These are phyloP conservation scores for Aspergillus sp. DNA, from an alignment of 2,329 filamentous ascomycete genomes.

Conservation along the genomic window DNA sequence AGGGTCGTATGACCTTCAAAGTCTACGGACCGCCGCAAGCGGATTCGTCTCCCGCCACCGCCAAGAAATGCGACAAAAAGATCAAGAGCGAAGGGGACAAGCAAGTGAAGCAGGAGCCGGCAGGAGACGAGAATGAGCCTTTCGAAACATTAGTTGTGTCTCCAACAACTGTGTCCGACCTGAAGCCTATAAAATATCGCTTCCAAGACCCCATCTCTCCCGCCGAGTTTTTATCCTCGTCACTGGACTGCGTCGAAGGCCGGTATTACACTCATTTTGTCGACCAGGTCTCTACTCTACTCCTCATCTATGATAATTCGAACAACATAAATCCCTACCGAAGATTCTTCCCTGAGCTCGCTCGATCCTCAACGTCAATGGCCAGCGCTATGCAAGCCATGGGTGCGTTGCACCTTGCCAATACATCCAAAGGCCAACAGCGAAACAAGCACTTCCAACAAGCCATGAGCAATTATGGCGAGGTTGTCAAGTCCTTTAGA, in stretches of 20 bases:
- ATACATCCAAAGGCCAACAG: constrained; percentile 35
- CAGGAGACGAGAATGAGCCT: constrained; percentile 12
- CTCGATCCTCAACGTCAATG: constrained; percentile 37
- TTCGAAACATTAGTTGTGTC: constrained; percentile 30
- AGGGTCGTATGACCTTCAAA: constrained; percentile 42
- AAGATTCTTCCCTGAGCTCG: constrained; percentile 35
- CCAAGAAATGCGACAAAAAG: constrained; percentile 26
- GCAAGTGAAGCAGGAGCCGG: constrained; percentile 14
- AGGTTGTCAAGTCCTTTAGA: constrained; percentile 38
- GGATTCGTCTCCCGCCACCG: constrained; percentile 16
- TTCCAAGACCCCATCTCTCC: constrained; percentile 30
- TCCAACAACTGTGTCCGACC: constrained; percentile 24
- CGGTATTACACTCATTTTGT: constrained; percentile 42
- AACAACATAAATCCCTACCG: constrained; percentile 42
- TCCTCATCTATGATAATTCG: constrained; percentile 40
- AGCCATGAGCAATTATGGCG: constrained; percentile 42
- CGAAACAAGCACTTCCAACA: constrained; percentile 39
- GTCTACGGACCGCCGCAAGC: constrained; percentile 35
- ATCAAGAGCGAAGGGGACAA: constrained; percentile 9
- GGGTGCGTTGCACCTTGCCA: constrained; percentile 45
- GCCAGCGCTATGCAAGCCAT: constrained; percentile 43
- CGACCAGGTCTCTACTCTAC: constrained; percentile 35
- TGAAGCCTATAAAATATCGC: constrained; percentile 23
- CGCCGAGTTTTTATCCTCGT: constrained; percentile 20
- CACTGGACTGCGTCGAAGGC: constrained; percentile 28